Evolutionary conservation across 192 early-diverging fungal species (phyloP).

Genomic region (Spizellomyces punctatus): DNA sequence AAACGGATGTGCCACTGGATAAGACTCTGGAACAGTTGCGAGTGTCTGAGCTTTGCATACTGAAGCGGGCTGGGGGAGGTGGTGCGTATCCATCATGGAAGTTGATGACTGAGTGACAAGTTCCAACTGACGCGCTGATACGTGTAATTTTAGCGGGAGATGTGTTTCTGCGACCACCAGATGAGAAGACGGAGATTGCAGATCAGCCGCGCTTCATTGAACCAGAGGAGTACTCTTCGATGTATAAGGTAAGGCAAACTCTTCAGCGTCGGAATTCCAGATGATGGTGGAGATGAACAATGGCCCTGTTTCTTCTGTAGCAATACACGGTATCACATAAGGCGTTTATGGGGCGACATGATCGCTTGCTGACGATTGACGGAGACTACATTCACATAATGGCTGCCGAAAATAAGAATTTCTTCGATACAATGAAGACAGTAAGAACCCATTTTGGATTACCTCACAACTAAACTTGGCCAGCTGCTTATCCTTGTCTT

Average conservation of each 20-base stretch:
- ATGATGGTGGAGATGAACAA: not conserved
- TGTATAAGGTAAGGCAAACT: constrained; percentile 49
- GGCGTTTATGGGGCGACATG: constrained; percentile 82
- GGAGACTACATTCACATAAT: constrained; percentile 91
- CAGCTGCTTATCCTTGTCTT: not conserved
- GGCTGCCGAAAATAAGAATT: constrained; percentile 74
- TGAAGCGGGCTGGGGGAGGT: constrained; percentile 66
- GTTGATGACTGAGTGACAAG: not conserved
- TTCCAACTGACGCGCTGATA: no score
- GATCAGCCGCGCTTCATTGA: constrained; percentile 42
- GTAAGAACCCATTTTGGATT: constrained; percentile 30
- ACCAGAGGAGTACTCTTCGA: constrained; percentile 50
- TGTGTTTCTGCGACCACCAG: constrained; percentile 61
- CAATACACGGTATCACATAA: constrained; percentile 86
- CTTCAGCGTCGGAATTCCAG: not conserved
- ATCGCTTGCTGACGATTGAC: constrained; percentile 89
- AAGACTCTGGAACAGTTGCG: constrained; percentile 72
- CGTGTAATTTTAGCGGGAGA: constrained; percentile 45
- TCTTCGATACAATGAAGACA: constrained; percentile 85
- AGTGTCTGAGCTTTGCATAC: constrained; percentile 69
- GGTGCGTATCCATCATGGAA: constrained; percentile 31
- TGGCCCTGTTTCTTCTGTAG: constrained; percentile 31
- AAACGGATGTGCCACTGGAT: constrained; percentile 76
- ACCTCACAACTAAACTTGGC: not conserved
- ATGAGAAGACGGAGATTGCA: constrained; percentile 38